Conservation (phyloP, 768 basidiomycete genomes). For the Infundibulicybe gibba region DNA sequence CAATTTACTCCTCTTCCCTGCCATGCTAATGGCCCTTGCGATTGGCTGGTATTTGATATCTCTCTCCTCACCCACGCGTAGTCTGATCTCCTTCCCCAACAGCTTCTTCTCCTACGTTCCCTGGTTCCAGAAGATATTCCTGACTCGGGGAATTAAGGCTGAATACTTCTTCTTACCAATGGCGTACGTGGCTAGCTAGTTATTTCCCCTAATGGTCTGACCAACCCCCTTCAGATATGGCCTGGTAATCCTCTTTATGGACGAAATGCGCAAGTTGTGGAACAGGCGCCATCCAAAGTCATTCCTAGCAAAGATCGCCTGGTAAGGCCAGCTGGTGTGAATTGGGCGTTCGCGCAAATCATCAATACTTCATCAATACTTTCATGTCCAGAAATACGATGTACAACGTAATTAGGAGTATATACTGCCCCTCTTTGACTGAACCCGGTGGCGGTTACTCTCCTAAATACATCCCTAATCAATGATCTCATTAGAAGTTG, state of each 20-base stretch:
- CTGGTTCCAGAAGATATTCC: neutral
- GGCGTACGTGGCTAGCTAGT: neutral
- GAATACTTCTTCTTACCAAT: neutral
- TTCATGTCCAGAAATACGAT: too few relatives aligned
- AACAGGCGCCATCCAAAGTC: neutral
- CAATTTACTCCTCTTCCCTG: conserved; percentile 42
- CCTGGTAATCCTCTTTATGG: neutral
- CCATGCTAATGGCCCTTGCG: conserved; percentile 38
- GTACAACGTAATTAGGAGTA: too few relatives aligned
- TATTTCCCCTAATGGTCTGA: neutral
- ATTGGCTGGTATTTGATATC: conserved; percentile 30
- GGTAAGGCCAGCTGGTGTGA: neutral
- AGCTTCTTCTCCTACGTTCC: neutral
- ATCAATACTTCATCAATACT: too few relatives aligned
- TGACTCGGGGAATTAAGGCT: neutral
- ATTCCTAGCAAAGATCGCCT: neutral
- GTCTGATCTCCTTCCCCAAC: neutral
- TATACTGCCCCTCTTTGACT: too few relatives aligned
- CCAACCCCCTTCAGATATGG: neutral
- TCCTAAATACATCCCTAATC: too few relatives aligned
- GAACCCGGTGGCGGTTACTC: too few relatives aligned
- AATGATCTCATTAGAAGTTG: too few relatives aligned
- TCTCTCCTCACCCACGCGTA: neutral
- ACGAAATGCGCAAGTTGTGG: neutral
- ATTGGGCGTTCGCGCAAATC: too few relatives aligned